A percentile compares a stretch with the other conserved stretches of the same genome.
Conservation (phyloP, 2,329 filamentous ascomycete genomes). For the Ceratocystis variospora region DNA sequence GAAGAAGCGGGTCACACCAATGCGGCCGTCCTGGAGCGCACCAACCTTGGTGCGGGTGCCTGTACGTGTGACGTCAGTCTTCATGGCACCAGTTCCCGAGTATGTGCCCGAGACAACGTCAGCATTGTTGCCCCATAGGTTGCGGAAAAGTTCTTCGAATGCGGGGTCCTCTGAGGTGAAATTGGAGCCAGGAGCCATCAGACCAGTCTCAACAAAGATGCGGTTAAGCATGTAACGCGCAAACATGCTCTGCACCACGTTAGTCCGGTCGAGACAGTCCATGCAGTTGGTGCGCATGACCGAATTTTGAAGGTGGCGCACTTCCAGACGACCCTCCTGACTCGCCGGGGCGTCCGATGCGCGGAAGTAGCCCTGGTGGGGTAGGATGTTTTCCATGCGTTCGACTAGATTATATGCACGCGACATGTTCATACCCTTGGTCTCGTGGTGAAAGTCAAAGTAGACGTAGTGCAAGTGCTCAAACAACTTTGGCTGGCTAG, state of each 20-base stretch:
- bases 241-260: slow-evolving; percentile 95
- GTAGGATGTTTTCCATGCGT: slow-evolving; percentile 60
- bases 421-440: slow-evolving; percentile 88
- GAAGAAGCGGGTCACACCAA: slow-evolving; percentile 79
- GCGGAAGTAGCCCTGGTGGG: slow-evolving; percentile 80
- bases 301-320: slow-evolving; percentile 67
- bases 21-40: slow-evolving; percentile 71
- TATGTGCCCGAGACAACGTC: slow-evolving; percentile 88
- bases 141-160: slow-evolving; percentile 88
- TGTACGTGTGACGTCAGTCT: slow-evolving; percentile 94
- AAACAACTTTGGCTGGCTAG: slow-evolving; percentile 50
- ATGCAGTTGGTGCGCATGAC: slow-evolving; percentile 98
- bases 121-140: slow-evolving; percentile 96
- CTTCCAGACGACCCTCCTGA: slow-evolving; percentile 53
- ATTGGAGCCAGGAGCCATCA: slow-evolving; percentile 61
- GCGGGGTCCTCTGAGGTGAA: slow-evolving; percentile 62
- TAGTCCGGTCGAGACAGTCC: slow-evolving; percentile 96
- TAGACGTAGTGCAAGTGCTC: slow-evolving; percentile 91
- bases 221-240: slow-evolving; percentile 78
- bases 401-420: slow-evolving; percentile 78
- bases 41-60: slow-evolving; percentile 77
- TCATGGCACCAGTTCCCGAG: slow-evolving; percentile 90
- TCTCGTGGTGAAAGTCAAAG: slow-evolving; percentile 97
- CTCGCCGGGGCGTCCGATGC: slow-evolving; percentile 72
- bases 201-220: slow-evolving; percentile 71